Percentiles rank a stretch among this genome's conserved stretches.
These are phyloP conservation scores for Borovskyia barvae DNA, from an alignment of 208 protist genomes.

Conservation along the genomic window DNA sequence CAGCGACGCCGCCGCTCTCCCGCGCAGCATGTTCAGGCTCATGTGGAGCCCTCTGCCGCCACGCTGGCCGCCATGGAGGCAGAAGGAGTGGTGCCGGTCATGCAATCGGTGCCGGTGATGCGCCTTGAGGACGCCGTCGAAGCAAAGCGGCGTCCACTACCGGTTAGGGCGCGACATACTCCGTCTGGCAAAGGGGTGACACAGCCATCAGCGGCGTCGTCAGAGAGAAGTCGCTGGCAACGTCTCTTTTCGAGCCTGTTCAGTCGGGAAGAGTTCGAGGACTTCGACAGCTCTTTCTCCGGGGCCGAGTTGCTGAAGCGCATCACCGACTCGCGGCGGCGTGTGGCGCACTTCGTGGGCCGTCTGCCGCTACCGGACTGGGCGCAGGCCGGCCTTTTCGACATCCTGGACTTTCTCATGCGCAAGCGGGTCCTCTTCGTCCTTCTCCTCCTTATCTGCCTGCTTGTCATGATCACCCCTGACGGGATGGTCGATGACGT, in stretches of 20 bases:
- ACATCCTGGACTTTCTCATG: conserved; percentile 52
- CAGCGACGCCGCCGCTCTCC: conserved; percentile 1
- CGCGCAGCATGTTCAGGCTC: conserved; percentile 2
- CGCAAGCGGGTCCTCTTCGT: conserved; percentile 49
- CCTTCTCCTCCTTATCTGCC: conserved; percentile 23
- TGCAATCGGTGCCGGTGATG: conserved; percentile 5
- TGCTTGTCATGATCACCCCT: conserved; percentile 14
- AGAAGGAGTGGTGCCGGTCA: background rate
- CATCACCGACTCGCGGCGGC: conserved; percentile 21
- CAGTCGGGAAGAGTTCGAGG: conserved; percentile 28
- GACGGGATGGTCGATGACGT: conserved; percentile 32
- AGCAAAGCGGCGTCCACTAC: conserved; percentile 11
- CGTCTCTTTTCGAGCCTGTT: conserved; percentile 18
- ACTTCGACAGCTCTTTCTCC: conserved; percentile 17
- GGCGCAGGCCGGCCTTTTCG: conserved; percentile 38
- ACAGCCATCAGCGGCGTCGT: background rate
- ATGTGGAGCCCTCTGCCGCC: conserved; percentile 3
- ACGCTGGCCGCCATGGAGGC: conserved; percentile 6
- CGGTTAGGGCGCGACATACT: conserved; percentile 7
- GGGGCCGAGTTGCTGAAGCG: background rate
- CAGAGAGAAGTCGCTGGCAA: background rate
- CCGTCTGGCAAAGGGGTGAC: conserved; percentile 4
- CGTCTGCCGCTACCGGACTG: conserved; percentile 29
- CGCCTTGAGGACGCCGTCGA: background rate
- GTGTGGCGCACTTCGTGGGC: conserved; percentile 17